Evolutionary conservation across 2,329 filamentous ascomycete genomes (phyloP), one percentile per base, ranked within the genome.

Genomic region (Emmonsia crescens): DNA sequence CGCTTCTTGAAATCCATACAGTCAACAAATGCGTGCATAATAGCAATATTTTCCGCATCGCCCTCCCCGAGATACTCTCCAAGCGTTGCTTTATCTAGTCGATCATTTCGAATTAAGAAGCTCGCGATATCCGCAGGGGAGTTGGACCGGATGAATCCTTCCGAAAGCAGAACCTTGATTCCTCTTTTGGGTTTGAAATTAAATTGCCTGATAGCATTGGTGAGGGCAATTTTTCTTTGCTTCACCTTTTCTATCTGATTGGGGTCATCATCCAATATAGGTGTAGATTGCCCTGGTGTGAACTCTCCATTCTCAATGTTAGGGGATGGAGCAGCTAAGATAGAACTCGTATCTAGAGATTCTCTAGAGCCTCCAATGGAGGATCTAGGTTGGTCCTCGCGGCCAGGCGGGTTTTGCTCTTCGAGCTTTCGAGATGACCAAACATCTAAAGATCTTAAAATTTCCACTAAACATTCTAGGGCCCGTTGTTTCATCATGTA

Each of bases 11-110:
- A 99, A 55, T 97, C 89, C 91, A 99, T 96, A 24, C 82, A 78
- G 68, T 99, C 93, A 14, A 99, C 93, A 74, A 99, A 99, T 4
- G 91, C 90, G 74, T 99, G 94, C 94, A 99, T 99, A 67, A 91
- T 96, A 64, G 93, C 91, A 68, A 99, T 92, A 70, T 97, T 95
- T 70, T 92, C 87, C 1, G 91, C 82, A 12, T 99, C 93, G 40
- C 91, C 94, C 74, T 99, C 94, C 49, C 94, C 94, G 6, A 99
- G 82, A 68, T 89, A 99, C 73, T 99, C 94, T 68, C 94, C 94
- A 54, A 99, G 87, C 71, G 92, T 88, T 4, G 89, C 85, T 76
- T 99, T 99, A 76, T 96, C 90, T 2, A 99, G 79, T 36, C 86
- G 85, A 16, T 96, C 91, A 68, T 94, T 93, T 38, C 81, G 83